phyloP scores from a whole-genome alignment of 768 basidiomycete genomes.

The Amanita subjunquillea region DNA sequence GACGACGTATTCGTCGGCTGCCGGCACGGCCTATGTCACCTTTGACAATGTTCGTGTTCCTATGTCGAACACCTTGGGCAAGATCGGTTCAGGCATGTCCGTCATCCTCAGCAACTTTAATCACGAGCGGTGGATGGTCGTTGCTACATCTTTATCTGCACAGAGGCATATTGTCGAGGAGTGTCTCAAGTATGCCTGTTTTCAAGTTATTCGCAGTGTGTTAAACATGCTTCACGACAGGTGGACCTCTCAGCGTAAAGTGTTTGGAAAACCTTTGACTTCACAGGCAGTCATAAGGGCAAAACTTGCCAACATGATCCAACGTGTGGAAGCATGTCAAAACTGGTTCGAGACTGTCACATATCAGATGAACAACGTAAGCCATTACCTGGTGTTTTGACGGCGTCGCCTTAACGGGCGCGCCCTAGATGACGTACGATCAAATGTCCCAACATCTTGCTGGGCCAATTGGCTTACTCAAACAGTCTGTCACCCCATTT shows the following conservation, averaged over 20 bases:
- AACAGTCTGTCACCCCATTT: conserved; percentile 47
- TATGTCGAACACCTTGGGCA: conserved; percentile 78
- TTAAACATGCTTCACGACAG: conserved; percentile 22
- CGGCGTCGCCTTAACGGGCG: neutral
- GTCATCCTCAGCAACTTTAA: conserved; percentile 83
- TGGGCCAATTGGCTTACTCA: conserved; percentile 82
- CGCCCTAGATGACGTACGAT: conserved; percentile 66
- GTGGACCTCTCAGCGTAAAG: conserved; percentile 83
- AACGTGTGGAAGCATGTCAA: conserved; percentile 77
- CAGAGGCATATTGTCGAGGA: conserved; percentile 84
- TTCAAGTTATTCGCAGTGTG: conserved; percentile 4
- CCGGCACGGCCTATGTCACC: conserved; percentile 81
- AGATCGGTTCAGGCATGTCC: conserved; percentile 74
- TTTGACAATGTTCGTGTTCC: conserved; percentile 82
- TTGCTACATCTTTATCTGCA: conserved; percentile 55
- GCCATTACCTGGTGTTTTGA: conserved; percentile 12
- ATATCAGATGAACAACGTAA: conserved; percentile 84
- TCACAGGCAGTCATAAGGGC: conserved; percentile 80
- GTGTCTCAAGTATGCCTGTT: conserved; percentile 56
- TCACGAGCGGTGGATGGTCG: conserved; percentile 87
- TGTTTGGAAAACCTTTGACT: conserved; percentile 81
- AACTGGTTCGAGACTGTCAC: conserved; percentile 88
- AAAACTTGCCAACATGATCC: conserved; percentile 86
- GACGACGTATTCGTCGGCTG: conserved; percentile 85
- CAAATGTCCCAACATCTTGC: conserved; percentile 82